Base-by-base conservation (phyloP, 805 yeast species). In the Blastobotrys mokoenaii region DNA sequence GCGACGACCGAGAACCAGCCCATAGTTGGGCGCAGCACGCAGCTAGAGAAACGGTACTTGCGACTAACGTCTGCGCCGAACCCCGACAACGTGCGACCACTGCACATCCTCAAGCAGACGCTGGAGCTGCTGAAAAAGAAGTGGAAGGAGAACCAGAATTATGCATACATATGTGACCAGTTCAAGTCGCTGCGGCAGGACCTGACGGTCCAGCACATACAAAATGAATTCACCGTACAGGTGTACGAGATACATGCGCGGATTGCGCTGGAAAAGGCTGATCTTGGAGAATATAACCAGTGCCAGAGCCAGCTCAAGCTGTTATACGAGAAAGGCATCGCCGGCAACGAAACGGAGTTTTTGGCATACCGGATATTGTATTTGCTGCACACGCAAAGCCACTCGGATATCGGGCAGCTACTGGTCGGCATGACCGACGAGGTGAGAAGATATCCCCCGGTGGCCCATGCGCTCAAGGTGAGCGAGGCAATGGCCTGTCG, bases 281-380 rank as follows among this genome's bases (percentile, higher is more conserved):
- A 90, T 62, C 65, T 90, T 51, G 97, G 97, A 8, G 97, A 93
- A 62, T 88, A 84, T 62, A 93, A 93, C 66, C 97, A 90, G 62
- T 93, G 97, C 61, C 95, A 84, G 62, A 78, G 94, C 12, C 86
- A 87, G 55, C 65, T 93, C 42, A 76, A 76, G 51, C 69, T 73
- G 38, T 66, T 89, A 18, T 89, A 82, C 58, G 74, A 68, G 22
- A 54, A 56, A 18, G 66, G 67, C 4, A 62, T 65, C 7, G 52
- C 60, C 2, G 65, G 69, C 9, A 60, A 67, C 11, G 67, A 68
- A 45, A 64, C 70, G 52, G 96, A 89, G 58, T 86, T 85, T 56
- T 63, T 78, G 34, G 72, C 85, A 40, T 89, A 85, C 62, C 70
- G 87, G 45, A 70, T 87, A 10, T 68, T 88, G 2, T 89, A 89